Evolutionary conservation across 257 asterid species (phyloP), one percentile per base, ranked within the genome.

Genomic region (Solanum boliviense): DNA sequence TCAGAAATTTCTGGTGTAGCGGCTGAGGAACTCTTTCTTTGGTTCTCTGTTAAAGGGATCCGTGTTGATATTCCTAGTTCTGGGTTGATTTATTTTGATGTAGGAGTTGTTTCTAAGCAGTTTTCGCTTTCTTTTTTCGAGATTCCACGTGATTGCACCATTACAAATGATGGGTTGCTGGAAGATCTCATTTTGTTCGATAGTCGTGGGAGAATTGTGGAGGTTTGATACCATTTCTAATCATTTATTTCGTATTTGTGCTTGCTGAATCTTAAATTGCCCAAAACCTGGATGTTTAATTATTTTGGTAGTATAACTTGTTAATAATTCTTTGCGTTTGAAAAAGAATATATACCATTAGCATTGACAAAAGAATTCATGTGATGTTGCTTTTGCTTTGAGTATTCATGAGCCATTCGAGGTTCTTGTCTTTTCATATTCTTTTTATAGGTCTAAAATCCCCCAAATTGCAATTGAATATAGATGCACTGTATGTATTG

Each of bases 61-160:
- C 93, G 89, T 88, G 98, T 96, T 46, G 98, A 95, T 89, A 73
- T 94, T 68, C 98, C 98, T 7, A 94, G 97, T 91, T 93, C 99
- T 41, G 98, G 99, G 3, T 92, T 96, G 95, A 95, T 96, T 89
- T 96, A 95, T 88, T 96, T 95, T 75, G 98, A 96, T 76, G 98
- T 91, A 3, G 98, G 98, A 18, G 93, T 94, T 79, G 96, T 94
- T 84, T 93, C 85, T 32, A 96, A 96, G 95, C 98, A 96, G 89
- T 94, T 95, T 58, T 94, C 97, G 2, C 35, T 95, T 88, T 94
- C 98, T 4, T 93, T 93, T 68, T 96, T 96, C 25, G 98, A 96
- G 89, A 92, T 91, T 20, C 99, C 98, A 11, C 93, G 89, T 88
- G 98, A 96, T 62, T 96, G 98, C 87, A 62, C 91, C 71, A 91